Conservation (phyloP, 257 asterid species). For the Solanum chilense region DNA sequence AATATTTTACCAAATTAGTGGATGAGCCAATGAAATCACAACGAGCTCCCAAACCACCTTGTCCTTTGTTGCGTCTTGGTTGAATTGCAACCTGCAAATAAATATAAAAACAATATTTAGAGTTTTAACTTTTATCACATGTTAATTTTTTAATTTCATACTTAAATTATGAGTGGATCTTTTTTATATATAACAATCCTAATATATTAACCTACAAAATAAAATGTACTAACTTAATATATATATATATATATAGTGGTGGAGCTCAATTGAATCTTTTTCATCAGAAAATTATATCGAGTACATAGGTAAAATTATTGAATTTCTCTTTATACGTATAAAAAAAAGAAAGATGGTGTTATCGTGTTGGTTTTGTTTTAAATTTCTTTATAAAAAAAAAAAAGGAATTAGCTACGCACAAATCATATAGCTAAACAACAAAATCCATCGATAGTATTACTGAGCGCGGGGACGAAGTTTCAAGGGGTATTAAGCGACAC, state of each 20-base stretch:
- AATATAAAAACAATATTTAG: background rate
- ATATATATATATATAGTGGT: background rate
- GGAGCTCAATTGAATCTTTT: background rate
- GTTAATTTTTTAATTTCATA: background rate
- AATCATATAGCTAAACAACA: background rate
- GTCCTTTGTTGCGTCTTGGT: constrained; percentile 48
- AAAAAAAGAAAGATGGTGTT: background rate
- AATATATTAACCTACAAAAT: background rate
- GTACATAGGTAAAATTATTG: background rate
- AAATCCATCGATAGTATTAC: background rate
- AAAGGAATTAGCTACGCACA: background rate
- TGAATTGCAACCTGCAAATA: constrained; percentile 28
- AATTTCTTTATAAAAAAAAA: background rate
- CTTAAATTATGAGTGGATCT: background rate
- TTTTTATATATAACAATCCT: background rate
- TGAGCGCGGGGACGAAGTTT: background rate
- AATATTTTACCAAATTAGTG: constrained; percentile 57
- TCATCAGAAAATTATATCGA: background rate
- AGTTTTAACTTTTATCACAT: background rate
- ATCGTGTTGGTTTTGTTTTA: background rate
- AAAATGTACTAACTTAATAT: background rate
- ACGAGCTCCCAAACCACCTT: constrained; percentile 71
- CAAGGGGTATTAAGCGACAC: background rate
- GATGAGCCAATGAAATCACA: constrained; percentile 93
- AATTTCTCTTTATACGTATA: background rate